These are phyloP conservation scores for Kwoniella mangroviensis DNA, from an alignment of 768 basidiomycete genomes.

Conservation along the genomic window DNA sequence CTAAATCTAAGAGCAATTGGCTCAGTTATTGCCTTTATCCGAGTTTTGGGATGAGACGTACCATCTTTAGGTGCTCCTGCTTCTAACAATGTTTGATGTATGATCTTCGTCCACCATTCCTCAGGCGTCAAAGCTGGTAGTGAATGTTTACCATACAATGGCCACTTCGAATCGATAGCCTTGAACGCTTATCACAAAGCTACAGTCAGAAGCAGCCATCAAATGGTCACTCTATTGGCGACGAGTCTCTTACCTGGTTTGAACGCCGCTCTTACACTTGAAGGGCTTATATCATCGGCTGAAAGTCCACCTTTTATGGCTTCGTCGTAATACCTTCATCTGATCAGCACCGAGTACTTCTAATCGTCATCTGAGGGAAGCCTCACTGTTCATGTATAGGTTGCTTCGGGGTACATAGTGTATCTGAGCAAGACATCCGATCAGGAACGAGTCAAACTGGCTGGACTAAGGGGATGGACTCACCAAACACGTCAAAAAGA, in stretches of 20 bases:
- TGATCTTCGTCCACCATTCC: slow-evolving; percentile 54
- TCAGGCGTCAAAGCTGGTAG: slow-evolving; percentile 40
- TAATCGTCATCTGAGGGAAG: background rate
- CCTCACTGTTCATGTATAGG: slow-evolving; percentile 55
- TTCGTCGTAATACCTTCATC: slow-evolving; percentile 52
- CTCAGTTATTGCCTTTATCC: background rate
- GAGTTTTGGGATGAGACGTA: slow-evolving; percentile 6
- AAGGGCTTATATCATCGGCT: slow-evolving; percentile 29
- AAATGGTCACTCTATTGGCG: too few relatives aligned
- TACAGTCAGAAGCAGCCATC: background rate
- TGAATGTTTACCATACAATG: slow-evolving; percentile 49
- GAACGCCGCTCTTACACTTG: slow-evolving; percentile 45
- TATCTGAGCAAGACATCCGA: slow-evolving; percentile 36
- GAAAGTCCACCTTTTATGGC: slow-evolving; percentile 44
- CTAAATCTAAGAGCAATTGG: slow-evolving; percentile 29
- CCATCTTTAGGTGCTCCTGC: slow-evolving; percentile 41
- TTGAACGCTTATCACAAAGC: slow-evolving; percentile 43
- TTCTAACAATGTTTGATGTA: slow-evolving; percentile 39
- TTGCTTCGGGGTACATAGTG: slow-evolving; percentile 51
- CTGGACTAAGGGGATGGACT: background rate
- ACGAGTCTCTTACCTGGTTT: slow-evolving; percentile 37
- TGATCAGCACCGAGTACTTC: too few relatives aligned
- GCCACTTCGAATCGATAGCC: slow-evolving; percentile 29
- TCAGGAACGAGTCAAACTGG: too few relatives aligned
- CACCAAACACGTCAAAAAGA: slow-evolving; percentile 56